Evolutionary conservation across 331 rosid species (phyloP).

Genomic region (Pyracantha coccinea): DNA sequence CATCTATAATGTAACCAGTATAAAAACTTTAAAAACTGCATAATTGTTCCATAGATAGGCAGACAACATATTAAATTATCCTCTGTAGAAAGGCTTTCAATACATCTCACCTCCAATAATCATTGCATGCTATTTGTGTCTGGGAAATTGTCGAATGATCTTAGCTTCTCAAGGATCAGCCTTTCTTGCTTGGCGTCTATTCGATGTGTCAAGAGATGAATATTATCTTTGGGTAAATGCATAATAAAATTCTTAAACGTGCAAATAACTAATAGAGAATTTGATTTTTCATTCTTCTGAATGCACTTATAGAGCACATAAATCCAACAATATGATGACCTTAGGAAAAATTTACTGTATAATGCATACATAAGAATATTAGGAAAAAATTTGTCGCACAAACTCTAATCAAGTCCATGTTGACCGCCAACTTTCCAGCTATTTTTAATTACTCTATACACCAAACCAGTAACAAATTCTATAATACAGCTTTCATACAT

Average conservation of each 20-base stretch:
- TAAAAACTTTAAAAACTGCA: background rate
- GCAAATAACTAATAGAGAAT: background rate
- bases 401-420: background rate
- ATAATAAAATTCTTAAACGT: background rate
- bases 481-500: background rate
- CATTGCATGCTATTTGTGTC: conserved; percentile 20
- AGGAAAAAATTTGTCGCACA: background rate
- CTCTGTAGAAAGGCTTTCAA: background rate
- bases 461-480: background rate
- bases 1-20: background rate
- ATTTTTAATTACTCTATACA: background rate
- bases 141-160: conserved; percentile 39
- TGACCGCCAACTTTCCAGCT: background rate
- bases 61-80: background rate
- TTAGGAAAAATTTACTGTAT: background rate
- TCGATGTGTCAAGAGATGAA: conserved; percentile 28
- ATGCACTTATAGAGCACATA: background rate
- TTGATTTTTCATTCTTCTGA: background rate
- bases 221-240: background rate
- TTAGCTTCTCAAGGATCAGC: conserved; percentile 61
- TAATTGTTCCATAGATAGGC: background rate
- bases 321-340: background rate
- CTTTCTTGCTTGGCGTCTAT: conserved; percentile 71
- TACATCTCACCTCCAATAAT: background rate
- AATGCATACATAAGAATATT: background rate